Conservation (phyloP, 306 rosid species). For the Lotus japonicus region DNA sequence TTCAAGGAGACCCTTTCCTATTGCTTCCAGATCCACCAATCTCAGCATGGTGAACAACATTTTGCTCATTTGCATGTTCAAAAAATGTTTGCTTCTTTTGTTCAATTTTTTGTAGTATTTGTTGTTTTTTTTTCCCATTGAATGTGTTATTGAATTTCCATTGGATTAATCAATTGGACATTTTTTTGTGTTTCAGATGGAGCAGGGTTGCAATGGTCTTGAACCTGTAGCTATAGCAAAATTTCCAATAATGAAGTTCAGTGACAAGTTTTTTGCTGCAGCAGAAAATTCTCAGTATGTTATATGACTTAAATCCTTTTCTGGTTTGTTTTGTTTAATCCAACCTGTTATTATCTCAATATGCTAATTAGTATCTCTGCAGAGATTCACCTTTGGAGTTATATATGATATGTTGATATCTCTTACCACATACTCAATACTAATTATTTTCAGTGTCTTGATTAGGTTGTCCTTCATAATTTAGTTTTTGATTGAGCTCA, state of each 20-base stretch:
- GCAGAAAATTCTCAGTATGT: constrained; percentile 83
- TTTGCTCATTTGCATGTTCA: background rate
- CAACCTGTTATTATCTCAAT: too few relatives aligned
- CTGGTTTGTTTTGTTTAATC: background rate
- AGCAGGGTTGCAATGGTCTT: constrained; percentile 69
- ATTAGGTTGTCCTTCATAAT: background rate
- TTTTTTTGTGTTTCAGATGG: constrained; percentile 50
- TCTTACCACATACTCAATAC: background rate
- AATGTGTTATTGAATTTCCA: constrained; percentile 13
- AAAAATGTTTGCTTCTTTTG: background rate
- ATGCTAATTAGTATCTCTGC: background rate
- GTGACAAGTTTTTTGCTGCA: constrained; percentile 64
- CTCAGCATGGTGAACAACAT: constrained; percentile 47
- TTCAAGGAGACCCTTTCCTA: constrained; percentile 64
- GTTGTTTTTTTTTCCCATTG: constrained; percentile 9
- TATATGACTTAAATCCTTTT: background rate
- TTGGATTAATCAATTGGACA: constrained; percentile 14
- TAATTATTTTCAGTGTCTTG: background rate
- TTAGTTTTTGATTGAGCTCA: too few relatives aligned
- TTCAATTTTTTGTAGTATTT: background rate
- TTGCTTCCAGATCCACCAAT: constrained; percentile 82
- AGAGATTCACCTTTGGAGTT: background rate
- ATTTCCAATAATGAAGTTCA: constrained; percentile 79
- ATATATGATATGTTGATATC: background rate
- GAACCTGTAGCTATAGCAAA: constrained; percentile 57